phyloP scores from a whole-genome alignment of 2,329 filamentous ascomycete species.

The Penicillium freii region DNA sequence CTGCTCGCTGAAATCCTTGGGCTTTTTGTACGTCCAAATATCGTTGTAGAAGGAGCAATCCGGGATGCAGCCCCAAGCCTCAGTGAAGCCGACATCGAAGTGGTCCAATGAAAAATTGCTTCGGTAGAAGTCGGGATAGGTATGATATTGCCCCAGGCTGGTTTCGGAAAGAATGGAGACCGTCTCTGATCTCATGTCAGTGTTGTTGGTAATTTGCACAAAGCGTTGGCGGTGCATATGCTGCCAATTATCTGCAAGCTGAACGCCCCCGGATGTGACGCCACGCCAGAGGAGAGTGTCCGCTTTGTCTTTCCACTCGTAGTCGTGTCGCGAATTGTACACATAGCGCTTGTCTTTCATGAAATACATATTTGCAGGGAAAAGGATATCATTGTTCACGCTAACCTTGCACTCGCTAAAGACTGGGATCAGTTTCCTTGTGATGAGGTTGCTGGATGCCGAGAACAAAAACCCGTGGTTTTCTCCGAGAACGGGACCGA shows the following conservation, averaged over 20 bases:
- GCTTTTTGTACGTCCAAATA: conserved; percentile 23
- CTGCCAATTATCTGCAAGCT: conserved; percentile 43
- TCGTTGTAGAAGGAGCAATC: conserved; percentile 38
- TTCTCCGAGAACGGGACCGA: conserved; percentile 62
- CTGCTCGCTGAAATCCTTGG: conserved; percentile 33
- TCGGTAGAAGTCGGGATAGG: conserved; percentile 10
- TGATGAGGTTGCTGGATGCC: conserved; percentile 48
- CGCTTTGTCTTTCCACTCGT: conserved; percentile 58
- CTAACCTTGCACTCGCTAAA: conserved; percentile 68
- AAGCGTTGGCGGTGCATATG: conserved; percentile 42
- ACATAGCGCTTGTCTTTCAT: conserved; percentile 58
- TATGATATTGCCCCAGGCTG: conserved; percentile 8
- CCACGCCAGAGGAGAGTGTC: conserved; percentile 63
- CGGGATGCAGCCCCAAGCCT: conserved; percentile 37
- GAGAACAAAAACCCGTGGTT: conserved; percentile 63
- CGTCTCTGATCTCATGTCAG: conserved; percentile 23
- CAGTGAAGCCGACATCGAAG: conserved; percentile 40
- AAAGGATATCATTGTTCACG: conserved; percentile 68
- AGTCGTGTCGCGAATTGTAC: conserved; percentile 56
- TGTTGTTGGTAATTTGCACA: conserved; percentile 37
- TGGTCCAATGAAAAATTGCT: conserved; percentile 33
- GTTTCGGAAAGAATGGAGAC: conserved; percentile 33
- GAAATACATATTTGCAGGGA: conserved; percentile 68
- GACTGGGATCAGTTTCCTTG: conserved; percentile 56
- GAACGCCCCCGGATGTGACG: conserved; percentile 61